phyloP scores from a whole-genome alignment of 1,139 yeast genomes.

The Scheffersomyces segobiensis region DNA sequence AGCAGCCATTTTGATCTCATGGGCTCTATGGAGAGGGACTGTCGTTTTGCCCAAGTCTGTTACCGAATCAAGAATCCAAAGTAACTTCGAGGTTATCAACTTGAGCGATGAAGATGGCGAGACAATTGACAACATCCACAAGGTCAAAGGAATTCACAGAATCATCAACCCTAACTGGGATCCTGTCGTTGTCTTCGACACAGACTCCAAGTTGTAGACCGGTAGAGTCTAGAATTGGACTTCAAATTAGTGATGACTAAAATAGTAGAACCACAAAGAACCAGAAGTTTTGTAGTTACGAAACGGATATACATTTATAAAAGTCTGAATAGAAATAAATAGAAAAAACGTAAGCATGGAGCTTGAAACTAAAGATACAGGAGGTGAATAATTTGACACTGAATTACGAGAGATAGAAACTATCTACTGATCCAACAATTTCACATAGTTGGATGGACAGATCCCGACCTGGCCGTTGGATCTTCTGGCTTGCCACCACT shows the following conservation, averaged over 20 bases:
- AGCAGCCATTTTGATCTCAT: slow-evolving; percentile 17
- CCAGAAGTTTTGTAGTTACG: too few relatives aligned
- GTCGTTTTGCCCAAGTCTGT: slow-evolving; percentile 24
- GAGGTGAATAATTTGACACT: neutral
- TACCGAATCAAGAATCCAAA: slow-evolving; percentile 15
- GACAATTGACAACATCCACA: slow-evolving; percentile 13
- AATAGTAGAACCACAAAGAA: neutral
- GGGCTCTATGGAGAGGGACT: slow-evolving; percentile 23
- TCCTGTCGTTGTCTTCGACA: slow-evolving; percentile 14
- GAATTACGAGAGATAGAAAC: neutral
- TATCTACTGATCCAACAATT: slow-evolving; percentile 47
- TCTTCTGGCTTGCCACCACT: slow-evolving; percentile 98
- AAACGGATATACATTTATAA: neutral
- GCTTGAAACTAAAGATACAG: neutral
- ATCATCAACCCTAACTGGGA: slow-evolving; percentile 15
- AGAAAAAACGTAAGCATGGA: neutral
- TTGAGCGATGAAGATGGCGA: slow-evolving; percentile 17
- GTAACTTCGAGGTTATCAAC: slow-evolving; percentile 15
- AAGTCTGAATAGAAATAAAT: neutral
- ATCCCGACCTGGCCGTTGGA: slow-evolving; percentile 92
- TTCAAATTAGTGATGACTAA: too few relatives aligned
- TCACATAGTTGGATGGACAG: slow-evolving; percentile 93
- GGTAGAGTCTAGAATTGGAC: too few relatives aligned
- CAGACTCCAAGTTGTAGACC: neutral
- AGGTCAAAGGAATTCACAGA: slow-evolving; percentile 15